Conservation (phyloP, 495 filamentous ascomycete species). For the Bathelium albidoporum region DNA sequence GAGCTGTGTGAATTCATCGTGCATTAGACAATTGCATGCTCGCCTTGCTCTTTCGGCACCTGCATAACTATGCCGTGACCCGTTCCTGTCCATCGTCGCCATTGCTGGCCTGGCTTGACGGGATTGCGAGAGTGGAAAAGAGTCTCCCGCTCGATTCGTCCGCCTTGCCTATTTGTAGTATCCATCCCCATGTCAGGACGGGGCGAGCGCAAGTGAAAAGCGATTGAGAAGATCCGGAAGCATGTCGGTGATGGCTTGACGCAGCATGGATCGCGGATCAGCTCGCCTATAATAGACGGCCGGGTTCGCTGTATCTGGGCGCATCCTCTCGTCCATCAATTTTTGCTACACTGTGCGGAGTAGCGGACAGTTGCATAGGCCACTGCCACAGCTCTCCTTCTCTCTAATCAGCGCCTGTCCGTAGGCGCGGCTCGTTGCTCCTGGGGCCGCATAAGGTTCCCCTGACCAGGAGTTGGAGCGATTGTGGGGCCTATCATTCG, state of each 20-base stretch:
- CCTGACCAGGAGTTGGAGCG: background rate
- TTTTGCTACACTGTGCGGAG: background rate
- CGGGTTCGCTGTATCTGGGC: background rate
- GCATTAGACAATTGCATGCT: background rate
- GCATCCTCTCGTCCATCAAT: background rate
- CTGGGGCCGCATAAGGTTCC: background rate
- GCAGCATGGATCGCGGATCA: background rate
- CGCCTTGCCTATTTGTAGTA: background rate
- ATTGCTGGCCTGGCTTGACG: background rate
- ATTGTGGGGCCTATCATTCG: conserved; percentile 1
- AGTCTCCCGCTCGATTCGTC: background rate
- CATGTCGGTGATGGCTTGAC: background rate
- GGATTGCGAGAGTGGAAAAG: too few relatives aligned
- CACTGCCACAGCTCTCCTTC: background rate
- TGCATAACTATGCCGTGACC: background rate
- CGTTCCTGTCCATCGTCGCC: background rate
- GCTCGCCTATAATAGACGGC: background rate
- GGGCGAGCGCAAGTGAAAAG: background rate
- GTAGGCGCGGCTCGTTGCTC: background rate
- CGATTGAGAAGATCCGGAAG: background rate
- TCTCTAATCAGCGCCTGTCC: background rate
- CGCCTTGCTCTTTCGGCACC: background rate
- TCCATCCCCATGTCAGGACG: background rate
- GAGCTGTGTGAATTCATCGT: too few relatives aligned
- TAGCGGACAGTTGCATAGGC: background rate